Conservation (phyloP, 1,284 basidiomycete species). For the Fomitiporia mediterranea region DNA sequence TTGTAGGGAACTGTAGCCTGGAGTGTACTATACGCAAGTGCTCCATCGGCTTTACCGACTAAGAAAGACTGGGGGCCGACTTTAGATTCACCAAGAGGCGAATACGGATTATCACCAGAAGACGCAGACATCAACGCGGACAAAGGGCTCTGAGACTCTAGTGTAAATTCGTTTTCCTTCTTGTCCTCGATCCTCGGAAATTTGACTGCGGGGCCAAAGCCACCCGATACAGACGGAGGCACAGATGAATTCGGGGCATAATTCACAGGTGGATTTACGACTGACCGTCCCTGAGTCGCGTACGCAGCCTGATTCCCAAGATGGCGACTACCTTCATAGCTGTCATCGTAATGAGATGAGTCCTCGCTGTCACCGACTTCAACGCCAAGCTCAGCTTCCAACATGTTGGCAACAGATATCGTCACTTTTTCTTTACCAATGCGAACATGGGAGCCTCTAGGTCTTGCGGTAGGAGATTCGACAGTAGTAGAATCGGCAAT, state of each 20-base stretch:
- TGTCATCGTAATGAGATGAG: conserved; percentile 15
- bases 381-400: conserved; percentile 18
- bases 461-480: conserved; percentile 2
- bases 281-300: neutral
- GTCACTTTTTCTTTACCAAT: conserved; percentile 20
- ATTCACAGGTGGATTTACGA: neutral
- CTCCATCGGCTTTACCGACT: neutral
- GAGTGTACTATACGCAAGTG: neutral
- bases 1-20: neutral
- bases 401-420: conserved; percentile 19
- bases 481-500: neutral
- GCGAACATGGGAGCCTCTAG: conserved; percentile 11
- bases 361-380: conserved; percentile 19
- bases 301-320: neutral
- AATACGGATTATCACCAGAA: neutral
- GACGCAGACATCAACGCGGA: conserved; percentile 6
- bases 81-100: neutral
- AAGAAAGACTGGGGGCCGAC: neutral
- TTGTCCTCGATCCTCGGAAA: neutral
- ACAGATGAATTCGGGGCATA: neutral
- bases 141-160: conserved; percentile 16
- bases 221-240: conserved; percentile 1
- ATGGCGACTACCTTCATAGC: conserved; percentile 5
- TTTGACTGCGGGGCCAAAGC: neutral
- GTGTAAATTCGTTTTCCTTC: neutral